Evolutionary conservation across 2,329 filamentous ascomycete genomes (phyloP).

Genomic region (Pezizomycotina sp.): DNA sequence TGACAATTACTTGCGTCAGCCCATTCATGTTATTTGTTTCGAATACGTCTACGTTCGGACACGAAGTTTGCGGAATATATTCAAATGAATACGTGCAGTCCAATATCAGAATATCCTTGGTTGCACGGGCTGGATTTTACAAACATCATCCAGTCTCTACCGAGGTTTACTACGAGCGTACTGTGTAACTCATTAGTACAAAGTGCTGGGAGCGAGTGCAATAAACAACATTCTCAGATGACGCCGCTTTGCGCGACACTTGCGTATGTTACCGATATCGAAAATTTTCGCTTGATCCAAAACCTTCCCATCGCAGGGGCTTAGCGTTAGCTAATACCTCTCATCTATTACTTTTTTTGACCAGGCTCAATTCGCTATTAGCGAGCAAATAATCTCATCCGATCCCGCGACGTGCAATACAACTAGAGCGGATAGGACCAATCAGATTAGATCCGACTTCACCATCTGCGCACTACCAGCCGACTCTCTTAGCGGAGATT

Average conservation of each 20-base stretch:
- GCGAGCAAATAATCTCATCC: constrained; percentile 68
- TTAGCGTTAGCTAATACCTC: no score
- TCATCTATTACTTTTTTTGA: no score
- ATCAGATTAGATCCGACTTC: constrained; percentile 80
- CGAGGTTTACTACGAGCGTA: constrained; percentile 78
- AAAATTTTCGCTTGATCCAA: not conserved
- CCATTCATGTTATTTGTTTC: constrained; percentile 75
- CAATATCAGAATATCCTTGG: constrained; percentile 73
- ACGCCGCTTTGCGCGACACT: constrained; percentile 74
- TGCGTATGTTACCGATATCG: constrained; percentile 42
- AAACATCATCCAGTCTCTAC: constrained; percentile 67
- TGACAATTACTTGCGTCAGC: constrained; percentile 34
- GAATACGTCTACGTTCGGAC: constrained; percentile 61
- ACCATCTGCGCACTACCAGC: constrained; percentile 71
- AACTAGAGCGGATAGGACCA: constrained; percentile 46
- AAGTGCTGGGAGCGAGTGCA: constrained; percentile 59
- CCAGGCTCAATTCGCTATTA: constrained; percentile 66
- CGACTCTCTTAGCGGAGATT: constrained; percentile 56
- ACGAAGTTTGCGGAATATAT: constrained; percentile 56
- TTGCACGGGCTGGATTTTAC: constrained; percentile 59
- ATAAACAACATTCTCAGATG: constrained; percentile 45
- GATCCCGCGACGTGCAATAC: constrained; percentile 56
- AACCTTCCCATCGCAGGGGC: constrained; percentile 25
- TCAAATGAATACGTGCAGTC: constrained; percentile 45
- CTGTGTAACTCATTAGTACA: constrained; percentile 91